Evolutionary conservation across 257 asterid genomes (phyloP).

Genomic region (Nicotiana benthamiana): DNA sequence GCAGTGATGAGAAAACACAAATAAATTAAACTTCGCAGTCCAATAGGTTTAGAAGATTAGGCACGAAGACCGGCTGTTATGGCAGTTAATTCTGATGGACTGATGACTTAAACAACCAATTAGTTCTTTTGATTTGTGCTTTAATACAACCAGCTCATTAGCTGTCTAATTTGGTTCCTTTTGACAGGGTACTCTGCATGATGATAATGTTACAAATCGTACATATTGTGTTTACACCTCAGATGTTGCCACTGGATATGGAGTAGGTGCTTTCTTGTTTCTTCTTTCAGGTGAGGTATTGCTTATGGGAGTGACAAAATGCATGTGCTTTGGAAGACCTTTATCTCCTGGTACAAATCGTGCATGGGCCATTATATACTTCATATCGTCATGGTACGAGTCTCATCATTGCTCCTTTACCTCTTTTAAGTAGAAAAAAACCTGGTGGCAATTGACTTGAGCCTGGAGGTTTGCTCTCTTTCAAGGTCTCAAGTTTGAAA

Average conservation of each 20-base stretch:
- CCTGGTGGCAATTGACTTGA: too few relatives aligned
- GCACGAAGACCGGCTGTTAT: background rate
- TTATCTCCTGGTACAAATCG: conserved; percentile 81
- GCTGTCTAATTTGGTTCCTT: background rate
- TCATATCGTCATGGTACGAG: conserved; percentile 61
- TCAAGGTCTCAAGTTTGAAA: too few relatives aligned
- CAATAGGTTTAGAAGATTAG: background rate
- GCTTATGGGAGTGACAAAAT: conserved; percentile 83
- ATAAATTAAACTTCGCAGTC: background rate
- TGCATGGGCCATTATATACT: conserved; percentile 88
- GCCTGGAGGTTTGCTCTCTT: too few relatives aligned
- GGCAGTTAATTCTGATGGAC: background rate
- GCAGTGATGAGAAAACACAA: background rate
- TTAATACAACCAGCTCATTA: background rate
- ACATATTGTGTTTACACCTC: conserved; percentile 86
- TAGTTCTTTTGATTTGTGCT: background rate
- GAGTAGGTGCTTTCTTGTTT: conserved; percentile 87
- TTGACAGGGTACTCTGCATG: conserved; percentile 52
- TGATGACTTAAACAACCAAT: background rate
- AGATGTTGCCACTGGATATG: conserved; percentile 88
- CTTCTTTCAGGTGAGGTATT: conserved; percentile 83
- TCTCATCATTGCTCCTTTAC: background rate
- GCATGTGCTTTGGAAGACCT: conserved; percentile 92
- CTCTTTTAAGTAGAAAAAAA: background rate
- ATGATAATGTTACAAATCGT: conserved; percentile 46